Percentiles rank a stretch among this genome's conserved stretches.
phyloP scores from a whole-genome alignment of 2,329 filamentous ascomycete genomes.

The Ascocoryne sarcoides region DNA sequence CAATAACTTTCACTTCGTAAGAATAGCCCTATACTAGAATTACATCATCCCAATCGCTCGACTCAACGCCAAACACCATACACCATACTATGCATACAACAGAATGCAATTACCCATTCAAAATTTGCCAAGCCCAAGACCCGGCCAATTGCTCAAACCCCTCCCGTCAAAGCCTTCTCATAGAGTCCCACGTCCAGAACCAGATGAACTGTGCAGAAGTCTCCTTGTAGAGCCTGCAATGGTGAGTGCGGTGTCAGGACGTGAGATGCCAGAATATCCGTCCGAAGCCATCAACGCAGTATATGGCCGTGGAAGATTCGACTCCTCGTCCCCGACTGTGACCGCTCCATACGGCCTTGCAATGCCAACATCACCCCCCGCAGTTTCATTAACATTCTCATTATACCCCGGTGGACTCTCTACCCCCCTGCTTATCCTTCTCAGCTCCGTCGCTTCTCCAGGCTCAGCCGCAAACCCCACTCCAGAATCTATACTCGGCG shows the following conservation, averaged over 20 bases:
- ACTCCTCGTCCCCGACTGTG: conserved; percentile 6
- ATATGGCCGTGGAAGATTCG: conserved; percentile 11
- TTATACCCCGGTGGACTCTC: conserved; percentile 20
- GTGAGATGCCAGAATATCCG: not conserved
- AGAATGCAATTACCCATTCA: not conserved
- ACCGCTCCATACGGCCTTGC: conserved; percentile 1
- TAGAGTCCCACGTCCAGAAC: not conserved
- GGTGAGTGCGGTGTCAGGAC: not conserved
- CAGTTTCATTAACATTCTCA: conserved; percentile 8
- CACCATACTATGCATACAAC: not conserved
- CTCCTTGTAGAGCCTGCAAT: conserved; percentile 6
- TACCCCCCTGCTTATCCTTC: conserved; percentile 5
- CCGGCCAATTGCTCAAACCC: conserved; percentile 1
- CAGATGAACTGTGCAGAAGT: conserved; percentile 1
- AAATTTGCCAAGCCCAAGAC: not conserved
- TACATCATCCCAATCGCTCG: not conserved
- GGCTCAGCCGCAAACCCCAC: not conserved
- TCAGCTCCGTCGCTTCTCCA: conserved; percentile 12
- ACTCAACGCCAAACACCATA: not conserved
- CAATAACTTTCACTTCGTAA: too few species aligned
- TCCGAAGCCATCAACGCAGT: conserved; percentile 10
- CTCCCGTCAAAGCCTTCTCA: conserved; percentile 7
- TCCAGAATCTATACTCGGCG: conserved; percentile 1
- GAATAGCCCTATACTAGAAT: not conserved
- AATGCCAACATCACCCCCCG: conserved; percentile 3